Evolutionary conservation across 352 stramenopile species (phyloP), one percentile per base, ranked within the genome.

Genomic region (Chrysophaeum taylorii): DNA sequence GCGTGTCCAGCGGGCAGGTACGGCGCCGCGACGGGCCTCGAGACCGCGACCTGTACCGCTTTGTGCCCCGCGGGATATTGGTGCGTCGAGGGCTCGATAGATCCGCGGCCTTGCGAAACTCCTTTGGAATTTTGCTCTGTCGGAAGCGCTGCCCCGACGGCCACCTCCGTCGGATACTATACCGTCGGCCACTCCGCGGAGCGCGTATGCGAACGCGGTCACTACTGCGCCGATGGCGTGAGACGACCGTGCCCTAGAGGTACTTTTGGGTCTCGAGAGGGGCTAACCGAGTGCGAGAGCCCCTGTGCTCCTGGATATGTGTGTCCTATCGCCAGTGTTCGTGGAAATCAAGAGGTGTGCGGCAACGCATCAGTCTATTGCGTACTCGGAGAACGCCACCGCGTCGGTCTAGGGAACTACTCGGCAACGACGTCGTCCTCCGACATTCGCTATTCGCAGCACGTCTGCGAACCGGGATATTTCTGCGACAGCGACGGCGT

Each of bases 71-170:
- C 80, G 27, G 86, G 85, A 0, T 87, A 79, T 67, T 90, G 77
- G 42, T 92, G 86, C 53, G 80, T 81, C 2, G 69, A 86, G 16
- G 83, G 0, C n/a, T 50, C 39, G 9, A 25, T n/a, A n/a, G n/a
- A n/a, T n/a, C 33, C 14, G 0, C 38, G 16, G 62, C 73, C 7
- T 60, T 39, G 0, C 82, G 82, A 0, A 31, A 84, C 7, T 69
- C 78, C 33, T 92, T 84, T 67, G 83, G 81, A 0, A 68, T 90
- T 85, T 67, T 92, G 86, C 64, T 81, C 84, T 0, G 21, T 88
- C 0, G 72, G 83, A 18, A 82, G 81, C 7, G 48, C 38, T 0
- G 52, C 70, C 14, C 75, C 83, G n/a, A 33, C 43, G 12, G 23
- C 41, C n/a, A 48, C 62, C 5, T 15, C 21, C 18, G 45, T 2